Conservation (phyloP, 768 basidiomycete genomes). For the Collybia nuda region DNA sequence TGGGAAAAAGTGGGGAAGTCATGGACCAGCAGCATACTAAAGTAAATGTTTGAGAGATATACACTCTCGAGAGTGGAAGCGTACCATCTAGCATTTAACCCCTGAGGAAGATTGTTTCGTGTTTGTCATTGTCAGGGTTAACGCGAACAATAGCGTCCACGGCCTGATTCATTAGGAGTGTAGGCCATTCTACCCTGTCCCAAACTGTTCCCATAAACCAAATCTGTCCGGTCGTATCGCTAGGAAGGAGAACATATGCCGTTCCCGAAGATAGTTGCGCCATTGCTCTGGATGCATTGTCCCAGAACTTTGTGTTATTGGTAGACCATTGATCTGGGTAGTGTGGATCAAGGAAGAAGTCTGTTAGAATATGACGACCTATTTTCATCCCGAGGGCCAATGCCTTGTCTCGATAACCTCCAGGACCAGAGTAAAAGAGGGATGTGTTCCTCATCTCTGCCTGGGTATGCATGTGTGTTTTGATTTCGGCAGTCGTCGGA, state of each 20-base stretch:
- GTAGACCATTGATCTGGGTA: neutral
- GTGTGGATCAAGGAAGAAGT: conserved; percentile 6
- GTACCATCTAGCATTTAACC: too few species aligned
- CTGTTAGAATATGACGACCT: conserved; percentile 5
- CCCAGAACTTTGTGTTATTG: conserved; percentile 8
- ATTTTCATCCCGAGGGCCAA: neutral
- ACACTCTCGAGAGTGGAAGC: too few species aligned
- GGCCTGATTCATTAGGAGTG: conserved; percentile 2
- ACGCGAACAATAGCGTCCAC: conserved; percentile 7
- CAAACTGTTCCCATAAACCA: conserved; percentile 7
- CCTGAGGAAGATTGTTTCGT: conserved; percentile 2
- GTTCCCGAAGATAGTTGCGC: conserved; percentile 6
- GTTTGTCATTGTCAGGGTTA: conserved; percentile 4
- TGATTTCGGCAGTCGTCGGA: neutral
- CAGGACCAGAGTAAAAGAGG: conserved; percentile 12
- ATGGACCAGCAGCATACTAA: too few species aligned
- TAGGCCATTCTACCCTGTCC: conserved; percentile 9
- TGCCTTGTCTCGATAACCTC: conserved; percentile 6
- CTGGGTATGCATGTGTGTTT: neutral
- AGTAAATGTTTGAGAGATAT: too few species aligned
- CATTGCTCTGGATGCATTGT: conserved; percentile 9
- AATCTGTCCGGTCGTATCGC: neutral
- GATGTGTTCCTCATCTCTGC: neutral
- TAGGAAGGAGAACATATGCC: conserved; percentile 8
- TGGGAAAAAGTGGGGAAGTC: too few species aligned